phyloP scores from a whole-genome alignment of 805 yeast species.

The Metschnikowia arizonensis region DNA sequence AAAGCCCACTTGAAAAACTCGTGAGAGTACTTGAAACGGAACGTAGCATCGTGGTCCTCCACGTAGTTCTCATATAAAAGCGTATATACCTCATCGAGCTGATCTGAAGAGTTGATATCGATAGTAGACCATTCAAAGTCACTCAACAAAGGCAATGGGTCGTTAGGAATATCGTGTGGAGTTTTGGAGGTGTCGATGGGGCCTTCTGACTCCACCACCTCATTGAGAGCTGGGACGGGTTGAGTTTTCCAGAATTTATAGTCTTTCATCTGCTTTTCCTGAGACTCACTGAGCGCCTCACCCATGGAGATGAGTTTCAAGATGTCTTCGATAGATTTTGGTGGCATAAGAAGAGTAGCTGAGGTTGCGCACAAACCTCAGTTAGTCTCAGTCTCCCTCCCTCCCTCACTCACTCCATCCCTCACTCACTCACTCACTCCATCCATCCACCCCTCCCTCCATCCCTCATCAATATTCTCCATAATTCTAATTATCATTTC shows the following conservation, averaged over 20 bases:
- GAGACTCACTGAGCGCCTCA: constrained; percentile 51
- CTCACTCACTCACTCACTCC: not conserved
- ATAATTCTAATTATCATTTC: too few relatives aligned
- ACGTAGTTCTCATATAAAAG: constrained; percentile 87
- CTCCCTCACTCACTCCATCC: not conserved
- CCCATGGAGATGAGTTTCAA: constrained; percentile 51
- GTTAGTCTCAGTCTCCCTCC: too few relatives aligned
- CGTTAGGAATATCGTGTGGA: constrained; percentile 65
- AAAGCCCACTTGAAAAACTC: constrained; percentile 90
- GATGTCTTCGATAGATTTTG: constrained; percentile 50
- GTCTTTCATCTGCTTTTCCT: constrained; percentile 64
- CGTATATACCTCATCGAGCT: constrained; percentile 73
- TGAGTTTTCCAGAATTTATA: constrained; percentile 98
- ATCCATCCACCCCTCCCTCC: too few relatives aligned
- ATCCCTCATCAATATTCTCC: too few relatives aligned
- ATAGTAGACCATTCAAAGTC: constrained; percentile 90
- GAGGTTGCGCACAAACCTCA: not conserved
- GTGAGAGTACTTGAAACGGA: constrained; percentile 83
- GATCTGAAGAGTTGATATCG: constrained; percentile 50
- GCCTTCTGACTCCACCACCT: constrained; percentile 63
- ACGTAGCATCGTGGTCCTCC: constrained; percentile 88
- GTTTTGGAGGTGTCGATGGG: constrained; percentile 70
- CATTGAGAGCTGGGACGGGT: constrained; percentile 82
- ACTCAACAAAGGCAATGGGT: constrained; percentile 64
- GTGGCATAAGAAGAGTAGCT: constrained; percentile 4